Conservation (phyloP, 768 basidiomycete species). For the Rhizopogon vesiculosus region DNA sequence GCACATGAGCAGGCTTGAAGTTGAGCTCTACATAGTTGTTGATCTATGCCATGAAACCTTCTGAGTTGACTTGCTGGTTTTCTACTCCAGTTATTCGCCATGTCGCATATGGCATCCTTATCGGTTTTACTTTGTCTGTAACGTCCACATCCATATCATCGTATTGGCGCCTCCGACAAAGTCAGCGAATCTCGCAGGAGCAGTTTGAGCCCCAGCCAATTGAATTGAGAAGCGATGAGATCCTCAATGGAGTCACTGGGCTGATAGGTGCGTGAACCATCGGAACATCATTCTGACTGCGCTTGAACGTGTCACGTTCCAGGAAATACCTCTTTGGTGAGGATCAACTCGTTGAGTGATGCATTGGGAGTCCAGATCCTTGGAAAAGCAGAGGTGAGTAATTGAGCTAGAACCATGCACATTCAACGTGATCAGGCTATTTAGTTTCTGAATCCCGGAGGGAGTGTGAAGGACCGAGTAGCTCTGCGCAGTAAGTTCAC, state of each 20-base stretch:
- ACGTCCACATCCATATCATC: slow-evolving; percentile 62
- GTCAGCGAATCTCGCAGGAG: slow-evolving; percentile 30
- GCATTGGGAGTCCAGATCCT: slow-evolving; percentile 91
- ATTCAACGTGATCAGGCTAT: neutral
- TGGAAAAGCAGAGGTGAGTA: slow-evolving; percentile 84
- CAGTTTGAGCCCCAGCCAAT: slow-evolving; percentile 50
- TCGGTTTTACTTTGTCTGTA: slow-evolving; percentile 75
- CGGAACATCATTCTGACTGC: neutral
- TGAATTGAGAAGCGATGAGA: slow-evolving; percentile 69
- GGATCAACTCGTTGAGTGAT: slow-evolving; percentile 89
- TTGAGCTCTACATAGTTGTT: neutral
- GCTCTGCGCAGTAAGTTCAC: slow-evolving; percentile 71
- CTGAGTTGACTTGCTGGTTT: slow-evolving; percentile 12
- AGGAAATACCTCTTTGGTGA: slow-evolving; percentile 94
- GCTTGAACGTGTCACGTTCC: neutral
- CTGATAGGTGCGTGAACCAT: slow-evolving; percentile 63
- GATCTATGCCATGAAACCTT: slow-evolving; percentile 9
- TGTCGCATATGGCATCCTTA: slow-evolving; percentile 48
- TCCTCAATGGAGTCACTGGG: slow-evolving; percentile 76
- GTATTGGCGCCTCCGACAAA: slow-evolving; percentile 47
- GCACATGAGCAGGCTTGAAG: too few species aligned
- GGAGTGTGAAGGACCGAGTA: slow-evolving; percentile 98
- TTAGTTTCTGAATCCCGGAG: slow-evolving; percentile 94
- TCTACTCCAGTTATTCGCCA: slow-evolving; percentile 26
- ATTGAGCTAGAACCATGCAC: neutral